phyloP scores from a whole-genome alignment of 345 rosid genomes.

The Arabis alpina region DNA sequence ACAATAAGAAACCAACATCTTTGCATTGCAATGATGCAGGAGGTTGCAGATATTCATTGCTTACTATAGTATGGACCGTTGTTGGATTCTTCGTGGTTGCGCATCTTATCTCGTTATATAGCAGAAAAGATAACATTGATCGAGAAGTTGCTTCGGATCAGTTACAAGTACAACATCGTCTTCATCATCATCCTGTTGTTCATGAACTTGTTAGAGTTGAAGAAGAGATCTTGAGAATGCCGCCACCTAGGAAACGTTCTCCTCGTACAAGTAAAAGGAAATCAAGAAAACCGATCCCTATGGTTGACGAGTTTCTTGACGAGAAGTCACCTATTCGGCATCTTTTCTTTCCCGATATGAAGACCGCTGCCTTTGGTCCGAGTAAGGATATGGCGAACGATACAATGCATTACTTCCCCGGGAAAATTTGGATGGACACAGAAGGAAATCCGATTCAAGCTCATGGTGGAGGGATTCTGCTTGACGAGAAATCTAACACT shows the following conservation, averaged over 20 bases:
- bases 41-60: slow-evolving; percentile 69
- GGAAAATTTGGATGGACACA: slow-evolving; percentile 88
- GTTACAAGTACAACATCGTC: slow-evolving; percentile 37
- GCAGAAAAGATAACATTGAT: slow-evolving; percentile 45
- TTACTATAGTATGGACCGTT: slow-evolving; percentile 63
- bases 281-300: slow-evolving; percentile 61
- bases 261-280: slow-evolving; percentile 84
- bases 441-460: slow-evolving; percentile 94
- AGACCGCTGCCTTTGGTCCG: slow-evolving; percentile 61
- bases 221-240: slow-evolving; percentile 72
- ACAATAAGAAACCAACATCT: slow-evolving; percentile 67
- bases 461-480: slow-evolving; percentile 88
- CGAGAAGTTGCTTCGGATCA: slow-evolving; percentile 36
- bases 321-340: slow-evolving; percentile 82
- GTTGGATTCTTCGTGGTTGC: slow-evolving; percentile 67
- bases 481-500: slow-evolving; percentile 57
- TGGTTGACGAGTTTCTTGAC: slow-evolving; percentile 95
- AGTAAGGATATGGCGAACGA: slow-evolving; percentile 58
- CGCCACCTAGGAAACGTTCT: slow-evolving; percentile 82
- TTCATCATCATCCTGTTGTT: slow-evolving; percentile 46
- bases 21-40: slow-evolving; percentile 73
- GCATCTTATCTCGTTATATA: slow-evolving; percentile 59
- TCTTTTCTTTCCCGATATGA: slow-evolving; percentile 75
- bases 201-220: slow-evolving; percentile 79
- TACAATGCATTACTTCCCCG: slow-evolving; percentile 64